These are phyloP conservation scores for Gloeopeniophorella convolvens DNA, from an alignment of 768 basidiomycete genomes.

Conservation along the genomic window DNA sequence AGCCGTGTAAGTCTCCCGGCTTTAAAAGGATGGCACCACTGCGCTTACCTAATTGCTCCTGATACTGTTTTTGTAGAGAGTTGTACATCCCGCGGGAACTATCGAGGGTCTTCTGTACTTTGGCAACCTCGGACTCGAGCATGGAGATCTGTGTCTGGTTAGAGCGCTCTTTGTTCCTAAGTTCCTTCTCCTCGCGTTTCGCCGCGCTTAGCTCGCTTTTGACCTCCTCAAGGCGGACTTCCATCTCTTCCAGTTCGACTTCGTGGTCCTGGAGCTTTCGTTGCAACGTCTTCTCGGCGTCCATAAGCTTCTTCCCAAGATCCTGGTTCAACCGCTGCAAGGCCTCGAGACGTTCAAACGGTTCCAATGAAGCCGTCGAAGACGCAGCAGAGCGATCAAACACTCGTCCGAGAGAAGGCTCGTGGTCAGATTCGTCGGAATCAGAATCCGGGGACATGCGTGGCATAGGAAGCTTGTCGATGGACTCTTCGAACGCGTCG, in stretches of 20 bases:
- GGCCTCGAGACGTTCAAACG: conserved; percentile 66
- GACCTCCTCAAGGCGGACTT: conserved; percentile 70
- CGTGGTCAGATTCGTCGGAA: conserved; percentile 48
- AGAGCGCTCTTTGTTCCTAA: conserved; percentile 77
- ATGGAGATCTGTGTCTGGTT: conserved; percentile 59
- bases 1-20: neutral
- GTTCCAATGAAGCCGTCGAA: conserved; percentile 66
- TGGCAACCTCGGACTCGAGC: conserved; percentile 74
- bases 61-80: conserved; percentile 79
- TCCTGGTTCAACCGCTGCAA: conserved; percentile 70
- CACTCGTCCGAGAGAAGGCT: conserved; percentile 48
- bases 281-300: conserved; percentile 64
- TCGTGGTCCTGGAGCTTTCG: conserved; percentile 72
- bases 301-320: conserved; percentile 64
- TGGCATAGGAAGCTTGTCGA: conserved; percentile 57
- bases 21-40: neutral
- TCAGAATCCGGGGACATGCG: conserved; percentile 33
- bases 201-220: conserved; percentile 68
- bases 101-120: conserved; percentile 68
- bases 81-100: conserved; percentile 64
- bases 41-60: conserved; percentile 77
- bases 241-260: conserved; percentile 74
- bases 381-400: conserved; percentile 50
- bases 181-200: conserved; percentile 89
- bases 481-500: conserved; percentile 39